Evolutionary conservation across 2,329 filamentous ascomycete species (phyloP).

Genomic region (Alternaria sp.): DNA sequence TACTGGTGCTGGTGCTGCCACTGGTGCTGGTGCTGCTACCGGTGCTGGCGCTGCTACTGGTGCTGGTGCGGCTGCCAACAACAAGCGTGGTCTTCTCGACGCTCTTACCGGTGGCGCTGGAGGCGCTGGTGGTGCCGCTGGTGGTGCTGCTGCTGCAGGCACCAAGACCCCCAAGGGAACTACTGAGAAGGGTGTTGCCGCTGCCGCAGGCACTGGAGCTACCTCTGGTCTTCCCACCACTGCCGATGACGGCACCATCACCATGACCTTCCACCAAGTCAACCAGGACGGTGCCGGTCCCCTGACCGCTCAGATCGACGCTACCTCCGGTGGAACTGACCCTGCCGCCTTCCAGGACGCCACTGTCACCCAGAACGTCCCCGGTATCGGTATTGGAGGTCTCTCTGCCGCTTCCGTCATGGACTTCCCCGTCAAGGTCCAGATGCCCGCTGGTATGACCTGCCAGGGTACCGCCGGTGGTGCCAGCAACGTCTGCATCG

Average conservation of each 20-base stretch:
- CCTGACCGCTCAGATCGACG: conserved; percentile 67
- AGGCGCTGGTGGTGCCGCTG: conserved; percentile 4
- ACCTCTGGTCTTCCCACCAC: conserved; percentile 66
- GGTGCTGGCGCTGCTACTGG: conserved; percentile 54
- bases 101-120: conserved; percentile 30
- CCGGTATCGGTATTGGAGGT: conserved; percentile 65
- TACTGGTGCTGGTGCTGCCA: conserved; percentile 57
- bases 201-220: conserved; percentile 64
- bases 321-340: conserved; percentile 70
- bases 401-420: conserved; percentile 67
- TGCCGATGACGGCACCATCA: conserved; percentile 66
- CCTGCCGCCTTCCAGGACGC: conserved; percentile 67
- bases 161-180: conserved; percentile 58
- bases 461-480: conserved; percentile 68
- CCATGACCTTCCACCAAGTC: conserved; percentile 72
- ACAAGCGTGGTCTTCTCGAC: conserved; percentile 38
- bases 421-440: conserved; percentile 70
- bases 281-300: conserved; percentile 76
- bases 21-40: conserved; percentile 52
- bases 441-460: conserved; percentile 73
- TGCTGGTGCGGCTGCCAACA: conserved; percentile 6
- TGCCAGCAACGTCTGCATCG: conserved; percentile 69
- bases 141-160: conserved; percentile 43
- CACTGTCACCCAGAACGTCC: conserved; percentile 67
- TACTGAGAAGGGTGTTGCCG: conserved; percentile 62